A percentile compares a stretch with the other conserved stretches of the same genome.
Evolutionary conservation across 176 grass and related monocot genomes (phyloP).

Genomic region (Paspalum vaginatum): DNA sequence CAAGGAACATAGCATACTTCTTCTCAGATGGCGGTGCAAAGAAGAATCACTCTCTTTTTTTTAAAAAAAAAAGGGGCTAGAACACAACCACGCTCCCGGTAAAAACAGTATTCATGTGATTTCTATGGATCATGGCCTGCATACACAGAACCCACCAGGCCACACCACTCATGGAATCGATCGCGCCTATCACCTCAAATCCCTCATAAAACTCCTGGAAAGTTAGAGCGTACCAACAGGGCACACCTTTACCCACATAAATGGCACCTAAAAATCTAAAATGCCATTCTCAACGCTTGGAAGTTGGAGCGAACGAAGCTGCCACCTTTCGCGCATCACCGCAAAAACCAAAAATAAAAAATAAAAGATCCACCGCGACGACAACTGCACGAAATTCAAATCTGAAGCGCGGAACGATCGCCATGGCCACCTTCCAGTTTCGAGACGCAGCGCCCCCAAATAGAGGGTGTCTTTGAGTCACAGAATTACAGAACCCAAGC

Average conservation of each 20-base stretch:
- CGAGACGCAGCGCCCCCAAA: not conserved
- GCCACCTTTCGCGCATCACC: constrained; percentile 44
- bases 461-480: not conserved
- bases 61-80: too few relatives aligned
- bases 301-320: not conserved
- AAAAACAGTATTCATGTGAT: constrained; percentile 14
- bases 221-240: not conserved
- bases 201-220: not conserved
- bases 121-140: constrained; percentile 10
- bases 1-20: not conserved
- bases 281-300: not conserved
- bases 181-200: constrained; percentile 7
- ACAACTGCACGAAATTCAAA: not conserved
- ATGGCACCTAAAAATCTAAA: too few relatives aligned
- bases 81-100: not conserved
- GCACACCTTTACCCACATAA: not conserved
- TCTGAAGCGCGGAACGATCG: constrained; percentile 10
- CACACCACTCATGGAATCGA: not conserved
- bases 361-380: too few relatives aligned
- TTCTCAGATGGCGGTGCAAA: not conserved
- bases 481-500: not conserved
- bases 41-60: too few relatives aligned
- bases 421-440: not conserved
- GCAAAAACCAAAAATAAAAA: not conserved
- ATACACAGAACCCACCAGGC: not conserved